Base-by-base conservation (phyloP, 768 basidiomycete species). In the Candolleomyces eurysporus region DNA sequence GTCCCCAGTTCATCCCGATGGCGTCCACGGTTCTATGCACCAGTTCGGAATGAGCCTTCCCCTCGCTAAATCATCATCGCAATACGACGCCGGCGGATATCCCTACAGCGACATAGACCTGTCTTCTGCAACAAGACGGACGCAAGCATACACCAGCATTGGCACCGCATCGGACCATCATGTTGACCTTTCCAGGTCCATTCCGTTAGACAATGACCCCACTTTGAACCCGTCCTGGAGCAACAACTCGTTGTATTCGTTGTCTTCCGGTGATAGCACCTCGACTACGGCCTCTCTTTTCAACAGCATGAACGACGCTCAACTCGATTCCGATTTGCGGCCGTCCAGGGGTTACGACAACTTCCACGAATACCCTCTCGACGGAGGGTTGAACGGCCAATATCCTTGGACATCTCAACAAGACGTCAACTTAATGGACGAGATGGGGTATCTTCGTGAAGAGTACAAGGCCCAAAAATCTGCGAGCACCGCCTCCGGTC, bases 181-280 rank as follows among this genome's bases (percentile, higher is more conserved):
- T 52, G 14, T 39, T 22, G 52, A 39, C 67, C 72, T 67, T 21
- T 68, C 66, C 66, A 68, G 59, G 53, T 67, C 67, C 17, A 68
- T 69, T 56, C 68, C 69, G 59, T 80, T 81, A 5, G 84, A 86
- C 31, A 79, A 72, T 61, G 84, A 86, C 67, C 71, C 78, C 1
- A 79, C 52, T 2, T 54, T 54, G 5, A 54, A 54, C 52, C 30
- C 84, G 62, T 86, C 85, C 82, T 79, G 80, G 48, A 62, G 64
- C 60, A 58, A 65, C 31, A 43, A 63, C 60, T 49, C 63, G 46
- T 56, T 64, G 11, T 66, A 66, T 61, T 63, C 60, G 17, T 62
- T 40, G 58, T 56, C 26, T 63, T 62, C 50, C 61, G 65, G 22
- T 2, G 32, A 54, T 54, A 54, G 32, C 32, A 32, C 32, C 17